These are phyloP conservation scores for Rhinocladiella similis DNA, from an alignment of 2,329 filamentous ascomycete species.

Conservation along the genomic window DNA sequence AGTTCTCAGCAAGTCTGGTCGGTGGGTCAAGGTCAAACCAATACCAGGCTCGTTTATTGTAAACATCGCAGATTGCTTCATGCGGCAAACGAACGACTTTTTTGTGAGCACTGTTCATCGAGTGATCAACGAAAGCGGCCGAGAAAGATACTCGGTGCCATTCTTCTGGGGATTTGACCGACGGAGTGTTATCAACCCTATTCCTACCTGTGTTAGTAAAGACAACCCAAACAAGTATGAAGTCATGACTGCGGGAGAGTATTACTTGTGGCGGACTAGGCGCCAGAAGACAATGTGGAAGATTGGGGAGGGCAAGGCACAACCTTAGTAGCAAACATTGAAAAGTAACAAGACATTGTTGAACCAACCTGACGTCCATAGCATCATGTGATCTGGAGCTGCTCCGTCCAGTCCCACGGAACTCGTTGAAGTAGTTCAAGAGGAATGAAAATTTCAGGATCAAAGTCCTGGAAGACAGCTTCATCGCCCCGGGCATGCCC, in stretches of 20 bases:
- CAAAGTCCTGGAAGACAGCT: background rate
- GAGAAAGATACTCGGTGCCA: constrained; percentile 41
- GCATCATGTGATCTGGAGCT: background rate
- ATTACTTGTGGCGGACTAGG: constrained; percentile 28
- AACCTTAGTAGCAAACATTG: background rate
- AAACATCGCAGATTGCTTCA: constrained; percentile 48
- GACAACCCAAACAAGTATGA: constrained; percentile 35
- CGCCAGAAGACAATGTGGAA: constrained; percentile 7
- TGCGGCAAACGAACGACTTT: constrained; percentile 44
- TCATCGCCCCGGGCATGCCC: background rate
- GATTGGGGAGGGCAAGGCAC: constrained; percentile 2
- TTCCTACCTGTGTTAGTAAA: constrained; percentile 32
- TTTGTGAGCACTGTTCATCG: constrained; percentile 45
- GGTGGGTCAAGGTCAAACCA: constrained; percentile 47
- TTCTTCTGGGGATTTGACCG: constrained; percentile 37
- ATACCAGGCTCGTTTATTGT: constrained; percentile 46
- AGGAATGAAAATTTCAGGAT: constrained; percentile 3
- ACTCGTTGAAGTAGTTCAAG: constrained; percentile 8
- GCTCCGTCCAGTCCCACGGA: constrained; percentile 13
- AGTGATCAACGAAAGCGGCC: constrained; percentile 39
- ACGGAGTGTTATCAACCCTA: constrained; percentile 27
- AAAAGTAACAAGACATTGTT: too few species aligned
- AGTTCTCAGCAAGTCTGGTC: constrained; percentile 45
- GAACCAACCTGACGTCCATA: too few species aligned
- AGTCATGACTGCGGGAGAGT: constrained; percentile 35